Percentiles rank a stretch among this genome's conserved stretches.
phyloP scores from a whole-genome alignment of 768 basidiomycete genomes.

The Brasilioporus rufonigricans region DNA sequence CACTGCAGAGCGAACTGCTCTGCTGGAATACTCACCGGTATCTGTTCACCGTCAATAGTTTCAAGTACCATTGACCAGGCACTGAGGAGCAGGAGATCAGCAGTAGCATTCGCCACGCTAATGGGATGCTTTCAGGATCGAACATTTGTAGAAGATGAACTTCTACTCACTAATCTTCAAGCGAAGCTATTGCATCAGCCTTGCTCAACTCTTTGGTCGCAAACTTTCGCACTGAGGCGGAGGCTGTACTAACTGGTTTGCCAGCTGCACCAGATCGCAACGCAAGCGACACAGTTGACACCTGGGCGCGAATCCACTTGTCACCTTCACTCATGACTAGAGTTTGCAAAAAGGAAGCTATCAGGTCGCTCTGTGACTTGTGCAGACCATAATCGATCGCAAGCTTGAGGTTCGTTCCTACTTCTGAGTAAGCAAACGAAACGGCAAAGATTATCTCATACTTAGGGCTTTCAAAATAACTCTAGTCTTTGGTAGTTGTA shows the following conservation, averaged over 20 bases:
- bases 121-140: background rate
- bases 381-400: constrained; percentile 89
- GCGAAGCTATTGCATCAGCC: constrained; percentile 70
- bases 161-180: constrained; percentile 85
- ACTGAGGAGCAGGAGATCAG: constrained; percentile 78
- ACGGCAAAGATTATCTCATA: constrained; percentile 70
- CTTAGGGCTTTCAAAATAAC: constrained; percentile 75
- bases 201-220: constrained; percentile 83
- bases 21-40: constrained; percentile 58
- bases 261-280: constrained; percentile 65
- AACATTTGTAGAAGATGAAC: background rate
- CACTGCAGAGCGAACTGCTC: background rate
- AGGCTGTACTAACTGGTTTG: constrained; percentile 74
- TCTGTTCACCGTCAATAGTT: constrained; percentile 55
- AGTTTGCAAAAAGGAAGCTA: constrained; percentile 91
- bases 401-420: constrained; percentile 82
- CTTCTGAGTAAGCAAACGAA: constrained; percentile 65
- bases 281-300: constrained; percentile 64
- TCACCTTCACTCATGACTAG: constrained; percentile 97
- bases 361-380: constrained; percentile 77
- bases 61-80: constrained; percentile 71
- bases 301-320: constrained; percentile 77
- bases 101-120: constrained; percentile 86
- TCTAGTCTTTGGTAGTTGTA: constrained; percentile 65
- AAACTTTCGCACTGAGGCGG: constrained; percentile 76